Conservation (phyloP, 2,329 filamentous ascomycete genomes). For the Corinectria fuckeliana region DNA sequence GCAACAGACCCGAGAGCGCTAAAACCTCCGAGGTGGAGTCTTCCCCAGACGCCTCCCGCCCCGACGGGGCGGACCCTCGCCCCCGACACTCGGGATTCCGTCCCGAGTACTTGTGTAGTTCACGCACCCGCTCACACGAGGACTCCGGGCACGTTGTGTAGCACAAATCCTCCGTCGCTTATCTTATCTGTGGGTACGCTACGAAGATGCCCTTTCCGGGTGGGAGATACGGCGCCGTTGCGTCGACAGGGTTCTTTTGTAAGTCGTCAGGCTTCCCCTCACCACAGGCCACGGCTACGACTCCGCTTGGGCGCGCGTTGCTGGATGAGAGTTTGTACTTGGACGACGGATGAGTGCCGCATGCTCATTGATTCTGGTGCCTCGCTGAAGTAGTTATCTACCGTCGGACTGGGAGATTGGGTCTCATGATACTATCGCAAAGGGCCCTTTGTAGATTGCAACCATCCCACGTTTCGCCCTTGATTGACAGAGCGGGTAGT, state of each 20-base stretch:
- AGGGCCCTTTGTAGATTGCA: conserved; percentile 6
- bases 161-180: neutral
- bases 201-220: conserved; percentile 7
- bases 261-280: conserved; percentile 8
- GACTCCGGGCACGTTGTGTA: neutral
- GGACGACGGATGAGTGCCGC: neutral
- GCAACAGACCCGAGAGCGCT: neutral
- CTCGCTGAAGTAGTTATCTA: neutral
- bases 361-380: neutral
- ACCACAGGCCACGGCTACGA: neutral
- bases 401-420: conserved; percentile 1
- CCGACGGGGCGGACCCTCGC: conserved; percentile 1
- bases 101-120: neutral
- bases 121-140: neutral
- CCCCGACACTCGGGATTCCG: conserved; percentile 1
- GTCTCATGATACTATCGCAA: conserved; percentile 13
- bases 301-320: neutral
- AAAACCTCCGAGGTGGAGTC: neutral
- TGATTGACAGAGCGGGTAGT: neutral
- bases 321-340: neutral
- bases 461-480: neutral
- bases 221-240: conserved; percentile 5
- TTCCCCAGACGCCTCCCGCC: conserved; percentile 14
- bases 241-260: conserved; percentile 20
- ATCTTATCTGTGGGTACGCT: conserved; percentile 18